Conservation (phyloP, 2,329 filamentous ascomycete genomes). For the Coniochaeta prunicola region DNA sequence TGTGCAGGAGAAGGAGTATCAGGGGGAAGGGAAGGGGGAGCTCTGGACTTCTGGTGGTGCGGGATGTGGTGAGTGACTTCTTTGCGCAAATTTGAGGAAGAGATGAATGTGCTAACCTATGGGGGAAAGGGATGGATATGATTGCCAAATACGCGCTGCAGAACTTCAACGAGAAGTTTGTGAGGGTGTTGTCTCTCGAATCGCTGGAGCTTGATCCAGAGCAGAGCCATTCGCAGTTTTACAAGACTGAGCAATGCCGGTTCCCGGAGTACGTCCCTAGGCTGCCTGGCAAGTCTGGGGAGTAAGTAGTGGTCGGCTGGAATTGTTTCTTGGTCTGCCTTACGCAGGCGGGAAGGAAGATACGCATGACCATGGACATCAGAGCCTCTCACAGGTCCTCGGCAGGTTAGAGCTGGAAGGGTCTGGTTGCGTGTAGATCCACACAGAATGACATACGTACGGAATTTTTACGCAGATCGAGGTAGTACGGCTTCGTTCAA, state of each 20-base stretch:
- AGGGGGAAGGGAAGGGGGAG: slow-evolving; percentile 18
- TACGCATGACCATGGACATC: not conserved
- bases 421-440: not conserved
- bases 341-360: not conserved
- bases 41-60: slow-evolving; percentile 31
- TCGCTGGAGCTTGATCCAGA: not conserved
- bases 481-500: not conserved
- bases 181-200: not conserved
- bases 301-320: too few species aligned
- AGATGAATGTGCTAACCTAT: not conserved
- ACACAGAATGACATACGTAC: not conserved
- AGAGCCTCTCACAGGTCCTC: not conserved
- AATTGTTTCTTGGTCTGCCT: not conserved
- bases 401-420: not conserved
- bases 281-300: not conserved
- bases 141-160: not conserved
- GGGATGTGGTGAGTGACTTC: slow-evolving; percentile 20
- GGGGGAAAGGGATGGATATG: not conserved
- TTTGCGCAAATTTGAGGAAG: not conserved
- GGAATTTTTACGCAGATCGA: not conserved
- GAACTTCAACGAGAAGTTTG: not conserved
- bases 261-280: not conserved
- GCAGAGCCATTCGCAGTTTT: not conserved
- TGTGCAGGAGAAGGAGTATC: slow-evolving; percentile 22
- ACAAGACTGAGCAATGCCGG: not conserved